These are phyloP conservation scores for Paracoccidioides brasiliensis DNA, from an alignment of 2,329 filamentous ascomycete genomes.

Conservation along the genomic window DNA sequence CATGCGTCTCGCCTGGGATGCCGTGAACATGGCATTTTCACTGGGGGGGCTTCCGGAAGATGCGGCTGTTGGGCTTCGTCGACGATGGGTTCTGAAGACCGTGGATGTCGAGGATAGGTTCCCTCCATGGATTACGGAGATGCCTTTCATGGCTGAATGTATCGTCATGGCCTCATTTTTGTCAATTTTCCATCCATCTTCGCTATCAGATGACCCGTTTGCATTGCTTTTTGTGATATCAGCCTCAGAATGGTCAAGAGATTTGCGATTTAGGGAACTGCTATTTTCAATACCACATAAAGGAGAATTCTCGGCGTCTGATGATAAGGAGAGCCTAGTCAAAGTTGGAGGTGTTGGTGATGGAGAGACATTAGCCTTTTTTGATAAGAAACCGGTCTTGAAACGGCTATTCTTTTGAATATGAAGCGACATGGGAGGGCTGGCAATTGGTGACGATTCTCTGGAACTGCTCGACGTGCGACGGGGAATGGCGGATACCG, in stretches of 20 bases:
- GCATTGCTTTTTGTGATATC: constrained; percentile 20
- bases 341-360: constrained; percentile 41
- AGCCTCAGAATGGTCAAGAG: constrained; percentile 21
- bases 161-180: constrained; percentile 42
- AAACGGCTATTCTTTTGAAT: constrained; percentile 61
- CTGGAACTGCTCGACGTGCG: constrained; percentile 25
- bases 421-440: constrained; percentile 46
- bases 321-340: constrained; percentile 43
- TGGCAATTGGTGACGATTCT: constrained; percentile 45
- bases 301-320: constrained; percentile 44
- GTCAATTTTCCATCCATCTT: constrained; percentile 34
- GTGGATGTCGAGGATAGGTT: constrained; percentile 26
- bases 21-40: constrained; percentile 49
- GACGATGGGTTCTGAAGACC: constrained; percentile 34
- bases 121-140: constrained; percentile 30
- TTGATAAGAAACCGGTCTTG: constrained; percentile 74
- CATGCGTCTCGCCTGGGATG: constrained; percentile 54
- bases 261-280: constrained; percentile 37
- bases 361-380: constrained; percentile 53
- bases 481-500: constrained; percentile 41
- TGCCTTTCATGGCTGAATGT: constrained; percentile 44
- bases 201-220: constrained; percentile 19
- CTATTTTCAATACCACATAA: constrained; percentile 41
- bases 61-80: constrained; percentile 43
- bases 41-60: constrained; percentile 38